Base-by-base conservation (phyloP, 768 basidiomycete genomes). In the Auriscalpium orientale region DNA sequence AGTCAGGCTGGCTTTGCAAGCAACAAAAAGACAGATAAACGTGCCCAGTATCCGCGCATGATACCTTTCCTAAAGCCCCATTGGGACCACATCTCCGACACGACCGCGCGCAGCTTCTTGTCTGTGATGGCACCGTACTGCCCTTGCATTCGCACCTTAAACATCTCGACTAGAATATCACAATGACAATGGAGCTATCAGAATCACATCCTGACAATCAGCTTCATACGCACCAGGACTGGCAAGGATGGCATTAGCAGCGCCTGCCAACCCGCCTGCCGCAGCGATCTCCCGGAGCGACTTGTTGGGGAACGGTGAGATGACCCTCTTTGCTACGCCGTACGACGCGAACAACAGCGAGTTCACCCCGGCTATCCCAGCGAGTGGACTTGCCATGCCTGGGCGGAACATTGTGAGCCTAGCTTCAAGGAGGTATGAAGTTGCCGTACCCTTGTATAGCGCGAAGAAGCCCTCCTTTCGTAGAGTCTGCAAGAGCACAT, bases 91-190 rank as follows among this genome's bases (percentile, higher is more conserved):
- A 94, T 91, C 61, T 95, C 93, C 20, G 72, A 74, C 15, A 81
- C 82, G 9, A 98, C 78, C 8, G 73, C 77, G 37, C 85, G 72
- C 28, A 99, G 75, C 43, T 82, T 79, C 69, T 95, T 87, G 67
- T 98, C 94, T 9, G 79, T 77, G 12, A 82, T 76, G 4, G 76
- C 78, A 11, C 95, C 95, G 63, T 97, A 95, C 67, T 98, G 91
- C 8, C 89, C 94, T 71, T 97, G 95, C 95, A 97, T 97, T 16
- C 91, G 81, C 33, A 98, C 91, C 72, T 99, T 98, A 76, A 98
- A 98, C 89, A 98, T 91, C 71, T 99, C 97, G 51, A 93, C 91
- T 91, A 65, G 53, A n/a, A n/a, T n/a, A 45, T 58, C 15, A 58
- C 22, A 7, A 43, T 49, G 22, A 49, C 22, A 18, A 8, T 21